Evolutionary conservation across 352 stramenopile species (phyloP).

Genomic region (Pythium oligandrum): DNA sequence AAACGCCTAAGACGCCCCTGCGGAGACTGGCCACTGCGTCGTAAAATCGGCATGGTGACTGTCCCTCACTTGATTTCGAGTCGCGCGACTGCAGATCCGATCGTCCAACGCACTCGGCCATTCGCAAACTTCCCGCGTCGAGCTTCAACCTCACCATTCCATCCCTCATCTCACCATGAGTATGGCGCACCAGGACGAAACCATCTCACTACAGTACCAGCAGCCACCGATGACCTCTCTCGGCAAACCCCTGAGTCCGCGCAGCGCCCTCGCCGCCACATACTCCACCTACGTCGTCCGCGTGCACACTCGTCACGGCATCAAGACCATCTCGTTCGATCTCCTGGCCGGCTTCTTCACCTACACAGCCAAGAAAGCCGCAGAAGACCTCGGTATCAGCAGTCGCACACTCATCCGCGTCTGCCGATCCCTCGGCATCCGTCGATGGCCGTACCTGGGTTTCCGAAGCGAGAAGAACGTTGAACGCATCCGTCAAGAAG

Average conservation of each 20-base stretch:
- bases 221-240: no score
- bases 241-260: constrained; percentile 6
- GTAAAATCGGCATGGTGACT: no score
- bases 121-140: no score
- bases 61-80: no score
- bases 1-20: no score
- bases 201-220: no score
- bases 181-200: no score
- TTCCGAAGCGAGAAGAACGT: constrained; percentile 81
- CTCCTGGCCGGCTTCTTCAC: constrained; percentile 64
- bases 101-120: no score
- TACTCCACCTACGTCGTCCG: constrained; percentile 57
- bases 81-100: no score
- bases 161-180: background rate
- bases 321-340: constrained; percentile 79
- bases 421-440: constrained; percentile 69
- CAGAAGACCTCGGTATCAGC: constrained; percentile 69
- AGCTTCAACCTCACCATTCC: no score
- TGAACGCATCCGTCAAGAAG: constrained; percentile 68
- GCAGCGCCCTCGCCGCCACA: constrained; percentile 30
- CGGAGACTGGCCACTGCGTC: no score
- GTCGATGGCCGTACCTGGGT: constrained; percentile 71
- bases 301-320: constrained; percentile 58
- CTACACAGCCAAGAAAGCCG: constrained; percentile 69
- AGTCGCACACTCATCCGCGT: constrained; percentile 75